A percentile compares a stretch with the other conserved stretches of the same genome.
Evolutionary conservation across 2,329 filamentous ascomycete species (phyloP).

Genomic region (Pyrenophora tritici-repentis): DNA sequence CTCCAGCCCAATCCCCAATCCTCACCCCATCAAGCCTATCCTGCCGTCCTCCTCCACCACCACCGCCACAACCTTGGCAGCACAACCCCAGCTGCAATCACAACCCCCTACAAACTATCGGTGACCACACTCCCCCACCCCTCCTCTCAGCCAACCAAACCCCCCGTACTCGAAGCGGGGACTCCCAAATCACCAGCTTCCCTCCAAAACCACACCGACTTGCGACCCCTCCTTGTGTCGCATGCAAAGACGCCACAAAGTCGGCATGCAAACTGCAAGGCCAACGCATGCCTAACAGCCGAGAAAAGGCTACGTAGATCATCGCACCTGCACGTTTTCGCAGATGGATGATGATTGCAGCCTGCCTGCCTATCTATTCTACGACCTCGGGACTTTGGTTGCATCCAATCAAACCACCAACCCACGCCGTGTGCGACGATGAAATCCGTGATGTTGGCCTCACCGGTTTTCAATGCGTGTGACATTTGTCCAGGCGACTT

Average conservation of each 20-base stretch:
- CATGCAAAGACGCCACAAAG: conserved; percentile 8
- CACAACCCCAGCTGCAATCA: background rate
- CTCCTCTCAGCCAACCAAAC: conserved; percentile 23
- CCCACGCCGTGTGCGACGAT: conserved; percentile 13
- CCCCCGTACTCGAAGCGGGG: conserved; percentile 12
- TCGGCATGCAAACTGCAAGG: conserved; percentile 26
- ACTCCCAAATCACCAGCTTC: conserved; percentile 14
- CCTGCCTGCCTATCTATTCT: too few species aligned
- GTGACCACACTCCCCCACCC: conserved; percentile 2
- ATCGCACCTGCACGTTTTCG: conserved; percentile 20
- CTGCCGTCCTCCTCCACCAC: too few species aligned
- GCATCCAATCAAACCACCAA: conserved; percentile 23
- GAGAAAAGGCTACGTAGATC: conserved; percentile 22
- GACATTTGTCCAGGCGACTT: too few species aligned
- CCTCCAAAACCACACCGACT: conserved; percentile 41
- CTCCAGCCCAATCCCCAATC: too few species aligned
- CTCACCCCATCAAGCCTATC: too few species aligned
- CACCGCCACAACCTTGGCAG: too few species aligned
- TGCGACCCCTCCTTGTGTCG: conserved; percentile 17
- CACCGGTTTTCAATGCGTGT: conserved; percentile 18
- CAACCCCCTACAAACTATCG: background rate
- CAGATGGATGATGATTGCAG: conserved; percentile 21
- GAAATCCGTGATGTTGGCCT: conserved; percentile 30
- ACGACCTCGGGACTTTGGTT: too few species aligned
- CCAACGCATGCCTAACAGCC: conserved; percentile 39